Evolutionary conservation across 768 basidiomycete species (phyloP).

Genomic region (Boletus patriciae): DNA sequence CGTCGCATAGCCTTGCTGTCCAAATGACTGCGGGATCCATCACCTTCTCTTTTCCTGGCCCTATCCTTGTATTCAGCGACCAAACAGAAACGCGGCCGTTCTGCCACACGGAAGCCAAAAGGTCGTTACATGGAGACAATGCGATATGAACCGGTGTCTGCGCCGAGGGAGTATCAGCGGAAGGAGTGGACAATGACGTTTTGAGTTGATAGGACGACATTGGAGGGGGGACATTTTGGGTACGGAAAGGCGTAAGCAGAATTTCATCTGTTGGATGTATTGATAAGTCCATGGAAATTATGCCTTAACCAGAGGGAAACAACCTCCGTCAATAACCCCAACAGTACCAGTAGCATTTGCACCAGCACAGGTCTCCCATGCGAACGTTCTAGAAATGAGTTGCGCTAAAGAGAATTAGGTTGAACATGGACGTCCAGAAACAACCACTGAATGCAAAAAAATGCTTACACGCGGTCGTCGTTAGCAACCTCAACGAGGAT

Average conservation of each 20-base stretch:
- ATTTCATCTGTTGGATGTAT: constrained; percentile 52
- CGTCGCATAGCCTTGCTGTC: constrained; percentile 26
- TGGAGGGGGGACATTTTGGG: constrained; percentile 97
- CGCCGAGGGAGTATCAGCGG: neutral
- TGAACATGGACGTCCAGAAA: constrained; percentile 4
- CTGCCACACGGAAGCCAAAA: constrained; percentile 68
- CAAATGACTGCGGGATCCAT: constrained; percentile 53
- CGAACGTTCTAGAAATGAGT: constrained; percentile 60
- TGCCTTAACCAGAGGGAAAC: constrained; percentile 26
- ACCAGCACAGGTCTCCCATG: constrained; percentile 78
- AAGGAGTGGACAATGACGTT: constrained; percentile 17
- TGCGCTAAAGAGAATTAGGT: constrained; percentile 37
- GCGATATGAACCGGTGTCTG: constrained; percentile 62
- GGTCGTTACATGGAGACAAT: constrained; percentile 57
- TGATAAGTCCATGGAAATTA: neutral
- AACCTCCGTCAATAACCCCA: constrained; percentile 87
- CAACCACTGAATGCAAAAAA: neutral
- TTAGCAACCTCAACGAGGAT: constrained; percentile 56
- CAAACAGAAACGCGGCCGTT: constrained; percentile 68
- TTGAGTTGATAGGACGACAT: constrained; percentile 71
- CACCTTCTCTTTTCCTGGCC: constrained; percentile 54
- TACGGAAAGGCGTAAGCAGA: constrained; percentile 89
- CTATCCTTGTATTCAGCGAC: constrained; percentile 62
- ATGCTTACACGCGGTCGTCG: constrained; percentile 66
- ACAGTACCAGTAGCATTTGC: constrained; percentile 83